A percentile compares a stretch with the other conserved stretches of the same genome.
These are phyloP conservation scores for Colletotrichum sp. DNA, from an alignment of 2,329 filamentous ascomycete species.

Conservation along the genomic window DNA sequence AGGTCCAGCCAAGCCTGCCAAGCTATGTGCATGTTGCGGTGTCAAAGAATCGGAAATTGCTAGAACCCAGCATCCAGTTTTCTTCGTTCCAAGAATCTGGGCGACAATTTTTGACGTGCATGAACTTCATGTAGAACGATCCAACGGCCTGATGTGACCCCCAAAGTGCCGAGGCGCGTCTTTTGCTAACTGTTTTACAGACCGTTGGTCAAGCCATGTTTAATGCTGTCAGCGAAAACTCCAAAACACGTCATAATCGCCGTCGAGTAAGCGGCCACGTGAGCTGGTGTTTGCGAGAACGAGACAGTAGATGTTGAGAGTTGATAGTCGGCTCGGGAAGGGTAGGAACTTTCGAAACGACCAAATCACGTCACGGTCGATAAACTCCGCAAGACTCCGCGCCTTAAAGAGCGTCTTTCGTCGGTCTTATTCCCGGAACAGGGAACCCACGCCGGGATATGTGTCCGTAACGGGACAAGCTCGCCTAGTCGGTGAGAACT, in stretches of 20 bases:
- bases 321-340: neutral
- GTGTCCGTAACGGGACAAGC: neutral
- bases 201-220: neutral
- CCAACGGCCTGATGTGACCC: neutral
- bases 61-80: neutral
- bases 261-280: neutral
- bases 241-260: neutral
- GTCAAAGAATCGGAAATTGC: neutral
- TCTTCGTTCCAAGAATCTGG: neutral
- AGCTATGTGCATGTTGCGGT: neutral
- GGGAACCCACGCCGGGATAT: neutral
- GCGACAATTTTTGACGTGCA: neutral
- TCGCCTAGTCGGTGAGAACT: neutral
- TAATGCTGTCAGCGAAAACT: neutral
- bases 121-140: neutral
- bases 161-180: neutral
- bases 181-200: neutral
- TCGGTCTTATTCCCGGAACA: neutral
- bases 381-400: slow-evolving; percentile 20
- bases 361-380: slow-evolving; percentile 7
- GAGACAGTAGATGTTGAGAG: neutral
- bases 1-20: neutral
- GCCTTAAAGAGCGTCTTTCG: neutral
- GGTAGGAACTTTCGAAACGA: slow-evolving; percentile 3
- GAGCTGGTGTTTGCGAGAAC: neutral